A percentile compares a stretch with the other conserved stretches of the same genome.
phyloP scores from a whole-genome alignment of 1,284 basidiomycete species.

The Cryptococcus wingfieldii region DNA sequence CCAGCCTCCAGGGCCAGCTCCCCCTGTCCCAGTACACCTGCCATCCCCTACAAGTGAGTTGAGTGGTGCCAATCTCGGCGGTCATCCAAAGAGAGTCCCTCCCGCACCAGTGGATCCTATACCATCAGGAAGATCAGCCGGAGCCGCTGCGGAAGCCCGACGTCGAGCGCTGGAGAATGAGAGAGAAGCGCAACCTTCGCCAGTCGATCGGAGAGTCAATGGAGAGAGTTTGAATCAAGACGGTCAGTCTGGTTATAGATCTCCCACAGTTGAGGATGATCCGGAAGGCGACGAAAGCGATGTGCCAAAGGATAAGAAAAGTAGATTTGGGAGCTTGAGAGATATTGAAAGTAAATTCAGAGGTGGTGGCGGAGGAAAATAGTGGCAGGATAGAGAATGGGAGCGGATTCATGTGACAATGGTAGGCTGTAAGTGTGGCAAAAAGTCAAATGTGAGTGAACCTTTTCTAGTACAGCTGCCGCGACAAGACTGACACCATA shows the following conservation, averaged over 20 bases:
- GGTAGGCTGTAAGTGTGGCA: neutral
- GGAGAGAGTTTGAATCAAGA: neutral
- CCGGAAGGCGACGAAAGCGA: neutral
- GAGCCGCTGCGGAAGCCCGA: neutral
- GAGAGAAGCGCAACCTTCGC: neutral
- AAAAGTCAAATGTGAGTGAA: neutral
- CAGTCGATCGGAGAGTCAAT: neutral
- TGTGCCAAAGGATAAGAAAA: neutral
- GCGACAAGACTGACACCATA: no score
- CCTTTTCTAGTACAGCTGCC: neutral
- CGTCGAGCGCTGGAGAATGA: neutral
- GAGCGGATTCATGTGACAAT: no score
- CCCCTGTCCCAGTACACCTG: neutral
- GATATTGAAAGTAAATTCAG: neutral
- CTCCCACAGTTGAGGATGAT: conserved; percentile 1
- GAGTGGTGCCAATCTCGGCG: neutral
- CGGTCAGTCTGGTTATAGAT: neutral
- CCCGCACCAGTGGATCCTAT: neutral
- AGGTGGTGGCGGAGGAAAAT: neutral
- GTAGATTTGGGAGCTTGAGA: neutral
- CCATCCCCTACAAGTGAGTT: neutral
- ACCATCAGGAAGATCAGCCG: neutral
- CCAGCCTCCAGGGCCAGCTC: neutral
- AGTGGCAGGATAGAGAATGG: no score
- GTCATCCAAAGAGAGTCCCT: neutral